A percentile compares a stretch with the other conserved stretches of the same genome.
phyloP scores from a whole-genome alignment of 805 yeast genomes.

The Metschnikowia matae region DNA sequence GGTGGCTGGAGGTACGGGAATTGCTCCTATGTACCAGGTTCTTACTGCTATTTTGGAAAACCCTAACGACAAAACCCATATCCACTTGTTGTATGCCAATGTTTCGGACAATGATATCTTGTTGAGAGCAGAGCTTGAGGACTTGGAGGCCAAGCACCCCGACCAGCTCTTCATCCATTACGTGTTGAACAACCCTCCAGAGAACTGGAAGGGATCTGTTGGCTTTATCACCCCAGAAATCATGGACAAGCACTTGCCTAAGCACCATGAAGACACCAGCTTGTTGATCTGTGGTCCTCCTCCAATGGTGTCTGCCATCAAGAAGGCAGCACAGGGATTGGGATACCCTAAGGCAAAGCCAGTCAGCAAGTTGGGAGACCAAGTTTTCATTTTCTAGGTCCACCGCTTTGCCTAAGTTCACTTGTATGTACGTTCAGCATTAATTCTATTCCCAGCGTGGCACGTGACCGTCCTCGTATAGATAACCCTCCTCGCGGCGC shows the following conservation, averaged over 20 bases:
- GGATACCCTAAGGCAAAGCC: constrained; percentile 86
- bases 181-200: constrained; percentile 70
- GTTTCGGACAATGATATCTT: constrained; percentile 76
- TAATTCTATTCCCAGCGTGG: background rate
- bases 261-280: constrained; percentile 56
- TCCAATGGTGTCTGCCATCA: constrained; percentile 81
- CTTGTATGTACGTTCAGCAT: background rate
- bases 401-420: background rate
- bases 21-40: constrained; percentile 93
- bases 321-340: constrained; percentile 67
- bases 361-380: constrained; percentile 84
- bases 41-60: constrained; percentile 74
- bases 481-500: background rate
- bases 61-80: constrained; percentile 74
- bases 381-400: constrained; percentile 74
- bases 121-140: constrained; percentile 74
- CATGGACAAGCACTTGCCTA: constrained; percentile 60
- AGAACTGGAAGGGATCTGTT: constrained; percentile 67
- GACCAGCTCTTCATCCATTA: constrained; percentile 62
- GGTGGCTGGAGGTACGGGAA: constrained; percentile 98
- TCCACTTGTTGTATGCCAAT: constrained; percentile 76
- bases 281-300: constrained; percentile 92
- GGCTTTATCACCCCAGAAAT: constrained; percentile 82
- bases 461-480: constrained; percentile 1
- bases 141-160: constrained; percentile 52